phyloP scores from a whole-genome alignment of 129 eudicot species.

The Flaveria robusta region DNA sequence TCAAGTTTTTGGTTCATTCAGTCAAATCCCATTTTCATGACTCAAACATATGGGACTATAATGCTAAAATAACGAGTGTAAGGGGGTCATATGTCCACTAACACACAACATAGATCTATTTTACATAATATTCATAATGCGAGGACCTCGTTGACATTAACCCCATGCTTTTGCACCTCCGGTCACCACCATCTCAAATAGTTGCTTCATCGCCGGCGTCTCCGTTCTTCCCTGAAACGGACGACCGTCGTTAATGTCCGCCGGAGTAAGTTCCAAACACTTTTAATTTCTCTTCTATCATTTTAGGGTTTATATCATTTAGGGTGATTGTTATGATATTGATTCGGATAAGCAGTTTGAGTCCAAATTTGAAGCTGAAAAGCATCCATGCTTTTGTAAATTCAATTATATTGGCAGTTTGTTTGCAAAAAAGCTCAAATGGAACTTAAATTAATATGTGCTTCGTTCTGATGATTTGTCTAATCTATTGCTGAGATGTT shows the following conservation, averaged over 20 bases:
- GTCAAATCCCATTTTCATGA: background rate
- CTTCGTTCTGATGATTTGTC: no score
- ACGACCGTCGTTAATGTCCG: background rate
- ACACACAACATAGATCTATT: background rate
- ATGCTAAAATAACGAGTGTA: background rate
- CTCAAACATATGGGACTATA: background rate
- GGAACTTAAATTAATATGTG: no score
- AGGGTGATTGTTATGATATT: background rate
- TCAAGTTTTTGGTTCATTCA: background rate
- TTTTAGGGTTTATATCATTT: background rate
- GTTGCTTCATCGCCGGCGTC: background rate
- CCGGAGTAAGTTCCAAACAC: slow-evolving; percentile 1
- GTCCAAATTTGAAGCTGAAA: no score
- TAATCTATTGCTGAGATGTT: no score
- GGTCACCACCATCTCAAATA: background rate
- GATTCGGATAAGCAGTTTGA: background rate
- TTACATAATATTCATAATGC: background rate
- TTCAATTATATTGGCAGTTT: no score
- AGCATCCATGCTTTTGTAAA: no score
- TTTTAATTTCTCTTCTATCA: background rate
- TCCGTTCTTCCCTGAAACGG: no score
- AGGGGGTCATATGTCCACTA: background rate
- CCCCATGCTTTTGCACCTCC: background rate
- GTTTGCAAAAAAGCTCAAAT: no score
- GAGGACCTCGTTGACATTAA: background rate